phyloP scores from a whole-genome alignment of 805 yeast genomes.

The Isabelozyma heimii region DNA sequence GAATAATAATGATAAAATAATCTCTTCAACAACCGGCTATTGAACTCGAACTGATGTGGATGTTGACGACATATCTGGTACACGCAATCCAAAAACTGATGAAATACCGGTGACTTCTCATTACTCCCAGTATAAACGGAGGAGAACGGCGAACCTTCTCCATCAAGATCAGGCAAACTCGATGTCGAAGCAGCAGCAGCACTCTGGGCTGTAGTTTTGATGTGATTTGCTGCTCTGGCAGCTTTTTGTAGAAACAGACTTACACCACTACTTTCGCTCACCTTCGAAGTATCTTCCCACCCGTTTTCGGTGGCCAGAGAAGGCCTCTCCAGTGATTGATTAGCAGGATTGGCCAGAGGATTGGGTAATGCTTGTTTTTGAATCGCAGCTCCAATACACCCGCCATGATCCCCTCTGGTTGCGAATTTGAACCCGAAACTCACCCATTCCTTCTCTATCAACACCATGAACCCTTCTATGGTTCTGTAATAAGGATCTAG shows the following conservation, averaged over 20 bases:
- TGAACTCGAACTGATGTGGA: constrained; percentile 77
- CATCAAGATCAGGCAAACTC: constrained; percentile 15
- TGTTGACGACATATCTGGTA: constrained; percentile 73
- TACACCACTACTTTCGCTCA: constrained; percentile 12
- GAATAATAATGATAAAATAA: constrained; percentile 85
- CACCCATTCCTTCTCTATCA: constrained; percentile 93
- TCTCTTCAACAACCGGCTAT: constrained; percentile 82
- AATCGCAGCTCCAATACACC: constrained; percentile 39
- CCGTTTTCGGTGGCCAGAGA: constrained; percentile 4
- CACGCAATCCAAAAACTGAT: constrained; percentile 88
- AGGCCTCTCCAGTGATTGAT: constrained; percentile 3
- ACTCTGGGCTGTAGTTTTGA: constrained; percentile 32
- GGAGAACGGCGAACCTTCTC: constrained; percentile 21
- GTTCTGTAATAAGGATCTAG: constrained; percentile 90
- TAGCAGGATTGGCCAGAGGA: constrained; percentile 4
- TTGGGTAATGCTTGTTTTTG: constrained; percentile 11
- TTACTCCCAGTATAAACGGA: constrained; percentile 34
- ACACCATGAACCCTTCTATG: constrained; percentile 76
- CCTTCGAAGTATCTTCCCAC: constrained; percentile 1
- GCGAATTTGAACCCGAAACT: constrained; percentile 90
- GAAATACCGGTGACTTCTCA: constrained; percentile 79
- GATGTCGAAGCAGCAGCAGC: constrained; percentile 16
- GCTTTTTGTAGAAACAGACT: constrained; percentile 40
- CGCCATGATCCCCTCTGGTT: constrained; percentile 78
- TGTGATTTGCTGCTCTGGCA: constrained; percentile 42